Percentiles rank a stretch among this genome's conserved stretches.
phyloP scores from a whole-genome alignment of 2,329 filamentous ascomycete species.

The Arthrinium phaeospermum region DNA sequence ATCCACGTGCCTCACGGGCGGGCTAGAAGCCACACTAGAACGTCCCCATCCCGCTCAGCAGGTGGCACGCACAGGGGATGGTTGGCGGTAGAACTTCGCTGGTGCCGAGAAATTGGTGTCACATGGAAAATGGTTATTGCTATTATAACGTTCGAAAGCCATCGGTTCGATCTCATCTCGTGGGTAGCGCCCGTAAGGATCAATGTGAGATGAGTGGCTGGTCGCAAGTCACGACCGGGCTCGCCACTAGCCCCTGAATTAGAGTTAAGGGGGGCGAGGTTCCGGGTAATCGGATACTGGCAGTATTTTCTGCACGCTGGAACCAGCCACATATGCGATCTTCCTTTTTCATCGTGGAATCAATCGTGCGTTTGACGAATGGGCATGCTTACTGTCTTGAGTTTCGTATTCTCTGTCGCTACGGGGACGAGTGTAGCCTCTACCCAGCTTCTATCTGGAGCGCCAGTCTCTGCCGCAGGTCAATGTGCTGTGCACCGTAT shows the following conservation, averaged over 20 bases:
- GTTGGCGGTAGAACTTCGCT: too few species aligned
- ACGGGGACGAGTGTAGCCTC: too few species aligned
- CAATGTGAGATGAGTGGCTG: not conserved
- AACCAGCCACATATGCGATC: too few species aligned
- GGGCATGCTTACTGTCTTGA: too few species aligned
- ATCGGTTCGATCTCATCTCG: not conserved
- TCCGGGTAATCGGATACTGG: not conserved
- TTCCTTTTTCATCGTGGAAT: too few species aligned
- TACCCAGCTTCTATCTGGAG: too few species aligned
- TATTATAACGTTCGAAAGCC: not conserved
- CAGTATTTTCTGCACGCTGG: too few species aligned
- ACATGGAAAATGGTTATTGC: not conserved
- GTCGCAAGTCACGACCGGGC: not conserved
- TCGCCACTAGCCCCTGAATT: not conserved
- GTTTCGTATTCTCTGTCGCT: too few species aligned
- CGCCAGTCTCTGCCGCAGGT: too few species aligned
- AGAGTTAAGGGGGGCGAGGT: not conserved
- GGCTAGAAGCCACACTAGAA: not conserved
- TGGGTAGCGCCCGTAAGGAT: not conserved
- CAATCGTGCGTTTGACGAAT: too few species aligned
- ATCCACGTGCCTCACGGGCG: too few species aligned
- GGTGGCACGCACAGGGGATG: not conserved
- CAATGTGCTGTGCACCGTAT: too few species aligned
- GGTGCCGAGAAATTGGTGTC: not conserved
- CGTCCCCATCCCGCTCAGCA: not conserved